A percentile compares a stretch with the other conserved stretches of the same genome.
Evolutionary conservation across 768 basidiomycete species (phyloP).

Genomic region (Hygrocybe coccinea): DNA sequence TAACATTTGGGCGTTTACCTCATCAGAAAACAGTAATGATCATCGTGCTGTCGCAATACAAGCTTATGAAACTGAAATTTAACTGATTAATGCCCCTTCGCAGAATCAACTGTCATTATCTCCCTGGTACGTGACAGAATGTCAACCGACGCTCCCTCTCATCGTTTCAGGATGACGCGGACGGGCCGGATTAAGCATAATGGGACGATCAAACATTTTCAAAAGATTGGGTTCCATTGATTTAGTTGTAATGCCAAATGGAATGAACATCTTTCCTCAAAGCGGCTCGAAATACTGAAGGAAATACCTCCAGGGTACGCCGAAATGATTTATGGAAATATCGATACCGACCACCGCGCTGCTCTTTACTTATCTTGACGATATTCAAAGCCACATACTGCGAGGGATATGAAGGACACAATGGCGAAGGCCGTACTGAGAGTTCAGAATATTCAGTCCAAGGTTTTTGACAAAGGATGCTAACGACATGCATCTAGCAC

Average conservation of each 20-base stretch:
- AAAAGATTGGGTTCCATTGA: background rate
- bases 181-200: background rate
- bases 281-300: background rate
- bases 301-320: background rate
- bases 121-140: background rate
- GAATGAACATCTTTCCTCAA: background rate
- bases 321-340: background rate
- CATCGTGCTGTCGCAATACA: background rate
- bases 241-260: background rate
- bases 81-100: background rate
- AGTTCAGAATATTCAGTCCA: background rate
- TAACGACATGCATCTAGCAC: background rate
- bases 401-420: background rate
- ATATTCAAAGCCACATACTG: background rate
- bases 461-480: background rate
- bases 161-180: background rate
- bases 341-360: background rate
- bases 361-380: constrained; percentile 2
- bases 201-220: background rate
- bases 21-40: background rate
- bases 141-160: background rate
- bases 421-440: background rate
- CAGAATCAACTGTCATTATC: background rate
- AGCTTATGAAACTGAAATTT: background rate
- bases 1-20: background rate